Evolutionary conservation across 176 grass and related monocot genomes (phyloP), one percentile per base, ranked within the genome.

Genomic region (Phyllostachys edulis): DNA sequence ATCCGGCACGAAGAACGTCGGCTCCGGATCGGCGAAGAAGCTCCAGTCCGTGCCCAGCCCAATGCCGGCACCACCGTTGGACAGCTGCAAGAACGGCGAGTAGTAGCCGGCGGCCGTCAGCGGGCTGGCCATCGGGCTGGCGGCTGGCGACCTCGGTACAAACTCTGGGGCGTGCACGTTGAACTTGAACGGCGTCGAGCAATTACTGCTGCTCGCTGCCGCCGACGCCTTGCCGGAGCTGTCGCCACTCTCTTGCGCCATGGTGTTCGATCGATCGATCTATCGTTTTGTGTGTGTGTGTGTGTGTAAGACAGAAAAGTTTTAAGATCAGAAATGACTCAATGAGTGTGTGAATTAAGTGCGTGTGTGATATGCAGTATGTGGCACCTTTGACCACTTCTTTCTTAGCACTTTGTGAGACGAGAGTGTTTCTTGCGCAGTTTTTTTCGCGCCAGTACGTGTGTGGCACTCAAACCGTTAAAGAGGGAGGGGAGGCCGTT

Each of bases 101-200:
- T 86, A 94, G 90, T 85, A 92, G 5, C 57, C 39, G 5, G 24
- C 70, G 26, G 11, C 85, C 39, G 5, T 14, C 70, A 16, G 11
- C 85, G 4, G 81, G 82, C 3, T 75, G 0, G 85, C 75, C 75
- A 71, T 85, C 17, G 63, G 87, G 45, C 40, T 75, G 12, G 74
- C 68, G 36, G 81, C 27, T 2, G 76, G 85, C 41, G 90, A 93
- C 69, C 85, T 84, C 26, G 94, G 91, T 56, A 96, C 87, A 77
- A 93, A 96, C 91, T 92, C 90, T 17, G 91, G 91, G 17, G 94
- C 94, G 47, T 93, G 84, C 40, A 89, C 86, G 61, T 92, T 91
- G 77, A 93, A 84, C 79, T 87, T 96, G 80, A 91, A 93, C 0
- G 87, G 62, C 65, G 87, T n/a, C 7, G 55, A 14, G 41, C 41